Evolutionary conservation across 768 basidiomycete genomes (phyloP).

Genomic region (Gelatoporia subvermispora): DNA sequence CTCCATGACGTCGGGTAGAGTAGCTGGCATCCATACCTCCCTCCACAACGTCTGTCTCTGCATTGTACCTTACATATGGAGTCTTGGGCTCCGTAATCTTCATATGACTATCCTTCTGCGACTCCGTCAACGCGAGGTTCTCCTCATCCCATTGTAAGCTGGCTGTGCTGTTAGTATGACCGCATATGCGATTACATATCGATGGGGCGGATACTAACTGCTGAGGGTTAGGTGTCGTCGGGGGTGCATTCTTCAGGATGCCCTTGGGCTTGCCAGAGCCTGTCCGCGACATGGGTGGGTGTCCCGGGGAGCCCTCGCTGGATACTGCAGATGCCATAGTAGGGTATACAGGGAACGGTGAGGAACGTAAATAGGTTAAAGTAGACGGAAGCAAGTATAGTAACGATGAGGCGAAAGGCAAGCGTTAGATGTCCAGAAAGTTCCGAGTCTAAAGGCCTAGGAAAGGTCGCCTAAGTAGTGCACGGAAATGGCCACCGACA

Average conservation of each 20-base stretch:
- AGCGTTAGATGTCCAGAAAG: no score
- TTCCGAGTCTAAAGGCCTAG: no score
- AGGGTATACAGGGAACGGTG: no score
- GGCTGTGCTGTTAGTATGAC: conserved; percentile 13
- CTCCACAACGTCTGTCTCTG: conserved; percentile 80
- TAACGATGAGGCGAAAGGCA: no score
- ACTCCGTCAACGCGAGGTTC: conserved; percentile 88
- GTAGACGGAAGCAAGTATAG: no score
- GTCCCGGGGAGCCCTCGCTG: conserved; percentile 2
- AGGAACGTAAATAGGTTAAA: no score
- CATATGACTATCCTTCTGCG: conserved; percentile 94
- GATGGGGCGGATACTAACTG: conserved; percentile 38
- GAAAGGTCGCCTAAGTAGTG: no score
- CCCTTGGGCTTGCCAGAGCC: conserved; percentile 67
- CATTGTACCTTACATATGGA: conserved; percentile 88
- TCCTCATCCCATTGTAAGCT: conserved; percentile 95
- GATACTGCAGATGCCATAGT: no score
- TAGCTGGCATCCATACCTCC: conserved; percentile 52
- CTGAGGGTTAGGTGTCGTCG: conserved; percentile 33
- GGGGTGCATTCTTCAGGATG: conserved; percentile 80
- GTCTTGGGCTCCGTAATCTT: conserved; percentile 99
- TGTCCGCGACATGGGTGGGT: conserved; percentile 51
- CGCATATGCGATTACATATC: neutral
- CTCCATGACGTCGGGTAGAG: neutral
- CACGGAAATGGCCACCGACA: no score